Base-by-base conservation (phyloP, 768 basidiomycete species). In the Lentinula sp. region DNA sequence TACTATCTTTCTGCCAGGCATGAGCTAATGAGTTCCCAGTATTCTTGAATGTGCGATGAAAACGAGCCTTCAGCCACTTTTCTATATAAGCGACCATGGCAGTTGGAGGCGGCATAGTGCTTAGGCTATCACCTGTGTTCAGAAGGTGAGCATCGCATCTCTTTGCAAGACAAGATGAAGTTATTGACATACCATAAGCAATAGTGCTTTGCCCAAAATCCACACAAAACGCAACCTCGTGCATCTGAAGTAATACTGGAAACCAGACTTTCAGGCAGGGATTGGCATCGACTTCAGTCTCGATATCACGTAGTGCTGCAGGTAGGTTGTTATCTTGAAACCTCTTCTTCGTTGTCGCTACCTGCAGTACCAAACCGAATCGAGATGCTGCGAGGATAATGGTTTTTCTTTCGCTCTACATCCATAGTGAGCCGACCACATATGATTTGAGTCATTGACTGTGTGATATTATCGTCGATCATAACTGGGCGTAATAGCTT, bases 151-250 rank as follows among this genome's bases (percentile, higher is more conserved):
- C 21, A 21, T 21, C 21, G 21, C 21, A 21, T 21, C 21, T 21
- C 21, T 21, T 21, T 21, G 21, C 21, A 21, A 21, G 21, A 21
- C 21, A 21, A 21, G 21, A 21, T 1, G 21, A 21, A 21, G 21
- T 21, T 21, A 21, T 21, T 21, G 21, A 34, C 59, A 9, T 39
- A 60, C 59, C 59, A 39, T 60, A 60, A 23, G 48, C 48, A 11
- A 60, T 28, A 32, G 49, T 51, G 2, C 49, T 60, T 46, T 39
- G n/a, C 35, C 31, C 48, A 35, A 60, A 60, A 37, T 60, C 59
- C 4, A 60, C 35, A 34, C 59, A 51, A 21, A 60, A 31, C 8
- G 35, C 59, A 8, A 34, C 23, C 39, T 60, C 59, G 35, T 60
- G 35, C 46, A 6, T 9, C 6, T 35, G 15, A 4, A 13, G 54